Base-by-base conservation (phyloP, 805 yeast species). In the Lachancea sp. region DNA sequence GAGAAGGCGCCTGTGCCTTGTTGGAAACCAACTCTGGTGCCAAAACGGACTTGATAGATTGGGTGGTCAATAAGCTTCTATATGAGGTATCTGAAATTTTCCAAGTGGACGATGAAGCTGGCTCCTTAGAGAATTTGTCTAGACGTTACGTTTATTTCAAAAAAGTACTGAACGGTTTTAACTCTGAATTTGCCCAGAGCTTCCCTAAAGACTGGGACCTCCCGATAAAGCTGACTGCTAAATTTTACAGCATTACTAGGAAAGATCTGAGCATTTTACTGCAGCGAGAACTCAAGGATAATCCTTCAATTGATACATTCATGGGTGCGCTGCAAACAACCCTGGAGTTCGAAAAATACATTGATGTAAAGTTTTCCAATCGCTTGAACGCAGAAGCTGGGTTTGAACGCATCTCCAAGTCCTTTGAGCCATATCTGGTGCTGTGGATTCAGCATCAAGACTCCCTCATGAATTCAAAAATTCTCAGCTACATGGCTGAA, bases 381-480 rank as follows among this genome's bases (percentile, higher is more conserved):
- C 60, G 66, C 48, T 57, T 62, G 9, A 62, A 64, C 18, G 29
- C 46, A 3, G 37, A 34, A 2, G 36, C 46, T 6, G 22, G 38
- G 4, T 29, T 44, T 2, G 49, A 53, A 52, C 71, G 65, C 42
- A 76, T 79, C 46, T 86, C 82, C 34, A 72, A 70, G 38, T 79
- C 82, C 29, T 90, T 93, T 60, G 95, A 87, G 60, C 96, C 97
- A 1, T 87, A 84, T 59, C 69, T 93, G 38, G 76, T 76, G 33
- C 65, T 87, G 12, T 93, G 98, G 97, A 81, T 93, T 10, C 79
- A 79, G 16, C 85, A 87, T 56, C 98, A 93, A 65, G 89, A 86
- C 49, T 69, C 73, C 9, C 60, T 72, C 27, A 71, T 91, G 53
- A 74, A 75, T 34, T 68, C 73, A 7, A 85, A 83, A 54, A 69